These are phyloP conservation scores for Cenchrus fungigraminus DNA, from an alignment of 176 grass and related monocot genomes.

Conservation along the genomic window DNA sequence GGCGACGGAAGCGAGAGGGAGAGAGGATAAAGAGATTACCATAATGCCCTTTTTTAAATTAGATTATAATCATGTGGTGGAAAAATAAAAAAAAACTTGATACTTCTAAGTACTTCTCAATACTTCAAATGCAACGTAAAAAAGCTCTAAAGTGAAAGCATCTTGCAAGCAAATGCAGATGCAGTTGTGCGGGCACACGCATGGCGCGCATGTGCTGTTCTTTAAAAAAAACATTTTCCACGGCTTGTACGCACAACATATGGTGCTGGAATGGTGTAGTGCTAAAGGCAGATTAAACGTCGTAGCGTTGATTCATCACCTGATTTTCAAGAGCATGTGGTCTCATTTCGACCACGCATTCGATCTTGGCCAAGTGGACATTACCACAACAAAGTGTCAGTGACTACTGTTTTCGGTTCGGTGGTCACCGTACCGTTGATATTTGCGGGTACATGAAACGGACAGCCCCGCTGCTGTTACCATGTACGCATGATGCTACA, in stretches of 20 bases:
- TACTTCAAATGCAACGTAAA: no score
- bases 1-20: no score
- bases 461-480: background rate
- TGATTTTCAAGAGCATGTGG: background rate
- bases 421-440: background rate
- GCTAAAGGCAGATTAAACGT: background rate
- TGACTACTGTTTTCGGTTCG: background rate
- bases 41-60: no score
- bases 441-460: background rate
- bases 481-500: background rate
- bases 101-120: no score
- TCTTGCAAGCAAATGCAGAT: background rate
- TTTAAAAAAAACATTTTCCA: background rate
- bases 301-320: background rate
- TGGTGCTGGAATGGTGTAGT: background rate
- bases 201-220: background rate
- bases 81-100: no score
- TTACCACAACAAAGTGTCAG: background rate
- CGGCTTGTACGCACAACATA: background rate
- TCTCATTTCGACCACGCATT: background rate
- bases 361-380: constrained; percentile 1
- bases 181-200: background rate
- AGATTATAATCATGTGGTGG: no score
- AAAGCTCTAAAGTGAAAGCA: background rate
- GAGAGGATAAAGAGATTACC: no score